Conservation (phyloP, 1,284 basidiomycete genomes). For the Trichosporon ovoides region DNA sequence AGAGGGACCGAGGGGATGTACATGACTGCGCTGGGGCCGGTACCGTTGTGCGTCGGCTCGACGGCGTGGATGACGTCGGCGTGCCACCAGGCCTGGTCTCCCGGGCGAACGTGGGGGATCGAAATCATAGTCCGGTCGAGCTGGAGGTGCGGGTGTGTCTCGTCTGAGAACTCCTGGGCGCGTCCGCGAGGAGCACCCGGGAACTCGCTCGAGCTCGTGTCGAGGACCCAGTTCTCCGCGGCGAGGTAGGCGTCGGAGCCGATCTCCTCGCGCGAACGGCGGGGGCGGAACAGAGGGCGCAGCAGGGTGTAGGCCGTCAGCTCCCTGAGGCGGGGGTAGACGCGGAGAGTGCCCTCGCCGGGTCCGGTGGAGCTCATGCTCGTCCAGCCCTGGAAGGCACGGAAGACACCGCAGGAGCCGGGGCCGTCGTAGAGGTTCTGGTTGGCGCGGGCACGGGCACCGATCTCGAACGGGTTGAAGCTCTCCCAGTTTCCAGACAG, state of each 20-base stretch:
- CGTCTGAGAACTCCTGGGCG: conserved; percentile 60
- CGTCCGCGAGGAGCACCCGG: conserved; percentile 60
- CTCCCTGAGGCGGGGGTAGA: conserved; percentile 68
- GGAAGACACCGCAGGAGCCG: conserved; percentile 60
- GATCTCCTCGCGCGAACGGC: conserved; percentile 18
- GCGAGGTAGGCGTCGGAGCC: conserved; percentile 46
- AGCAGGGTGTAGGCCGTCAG: conserved; percentile 71
- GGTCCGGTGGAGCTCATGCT: conserved; percentile 58
- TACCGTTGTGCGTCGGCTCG: conserved; percentile 59
- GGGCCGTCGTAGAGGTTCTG: conserved; percentile 45
- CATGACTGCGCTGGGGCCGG: conserved; percentile 64
- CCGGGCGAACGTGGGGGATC: conserved; percentile 65
- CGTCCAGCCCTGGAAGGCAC: conserved; percentile 69
- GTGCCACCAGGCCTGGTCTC: conserved; percentile 78
- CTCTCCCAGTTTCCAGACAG: conserved; percentile 58
- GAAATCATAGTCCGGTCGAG: conserved; percentile 66
- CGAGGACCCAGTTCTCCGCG: conserved; percentile 60
- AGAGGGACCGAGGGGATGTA: conserved; percentile 74
- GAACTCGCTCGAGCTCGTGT: conserved; percentile 58
- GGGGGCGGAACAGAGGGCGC: conserved; percentile 63
- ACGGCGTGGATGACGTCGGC: conserved; percentile 71
- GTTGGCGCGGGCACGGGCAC: conserved; percentile 30
- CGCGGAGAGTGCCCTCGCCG: conserved; percentile 66
- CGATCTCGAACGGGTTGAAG: conserved; percentile 44
- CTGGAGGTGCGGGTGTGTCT: conserved; percentile 65